Conservation (phyloP, 78 protist genomes). For the Acrasis kona region DNA sequence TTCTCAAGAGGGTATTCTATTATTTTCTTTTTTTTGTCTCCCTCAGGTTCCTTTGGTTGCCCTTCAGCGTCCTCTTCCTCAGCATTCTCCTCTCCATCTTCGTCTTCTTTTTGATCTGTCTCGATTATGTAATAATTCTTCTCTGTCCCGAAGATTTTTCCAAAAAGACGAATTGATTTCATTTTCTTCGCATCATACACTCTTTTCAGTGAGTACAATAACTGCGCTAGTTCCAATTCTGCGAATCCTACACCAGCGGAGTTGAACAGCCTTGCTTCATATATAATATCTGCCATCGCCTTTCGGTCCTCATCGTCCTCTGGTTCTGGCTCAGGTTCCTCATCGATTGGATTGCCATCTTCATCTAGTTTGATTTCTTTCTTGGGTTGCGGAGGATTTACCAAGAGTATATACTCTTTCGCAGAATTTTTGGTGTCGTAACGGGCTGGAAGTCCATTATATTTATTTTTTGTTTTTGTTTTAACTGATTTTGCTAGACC, state of each 20-base stretch:
- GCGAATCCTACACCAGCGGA: neutral
- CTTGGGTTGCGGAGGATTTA: conserved; percentile 21
- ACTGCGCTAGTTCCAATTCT: neutral
- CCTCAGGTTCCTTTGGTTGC: neutral
- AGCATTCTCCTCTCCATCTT: neutral
- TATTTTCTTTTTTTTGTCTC: neutral
- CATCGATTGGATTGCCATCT: too few species aligned
- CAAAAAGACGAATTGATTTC: neutral
- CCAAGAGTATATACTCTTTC: too few species aligned
- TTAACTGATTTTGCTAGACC: too few species aligned
- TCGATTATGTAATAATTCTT: conserved; percentile 28
- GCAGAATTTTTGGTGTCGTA: too few species aligned
- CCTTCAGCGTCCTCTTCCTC: neutral
- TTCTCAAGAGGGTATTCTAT: neutral
- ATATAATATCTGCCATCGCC: conserved; percentile 6
- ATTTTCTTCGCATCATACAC: neutral
- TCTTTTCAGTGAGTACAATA: conserved; percentile 5
- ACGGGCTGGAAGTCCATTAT: too few species aligned
- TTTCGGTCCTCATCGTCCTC: conserved; percentile 6
- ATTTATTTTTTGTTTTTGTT: too few species aligned
- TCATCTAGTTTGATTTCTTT: conserved; percentile 6
- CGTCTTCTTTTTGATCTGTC: conserved; percentile 7
- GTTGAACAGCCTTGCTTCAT: neutral
- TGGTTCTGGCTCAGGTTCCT: neutral
- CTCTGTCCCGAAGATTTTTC: conserved; percentile 5